Percentiles rank a stretch among this genome's conserved stretches.
Evolutionary conservation across 352 stramenopile genomes (phyloP).

Genomic region (Phytophthora pistaciae): DNA sequence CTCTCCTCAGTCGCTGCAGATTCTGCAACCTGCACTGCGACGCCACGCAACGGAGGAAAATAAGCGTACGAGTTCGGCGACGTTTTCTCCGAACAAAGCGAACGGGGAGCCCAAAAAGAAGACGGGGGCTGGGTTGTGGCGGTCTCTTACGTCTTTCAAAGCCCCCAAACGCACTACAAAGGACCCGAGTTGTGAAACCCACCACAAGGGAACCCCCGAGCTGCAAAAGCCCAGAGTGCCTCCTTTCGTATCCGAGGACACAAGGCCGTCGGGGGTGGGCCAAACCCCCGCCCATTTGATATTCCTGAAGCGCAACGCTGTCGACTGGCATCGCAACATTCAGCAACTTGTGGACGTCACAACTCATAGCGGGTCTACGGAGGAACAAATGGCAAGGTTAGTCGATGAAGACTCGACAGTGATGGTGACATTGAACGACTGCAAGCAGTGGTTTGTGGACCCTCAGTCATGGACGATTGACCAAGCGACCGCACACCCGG

Average conservation of each 20-base stretch:
- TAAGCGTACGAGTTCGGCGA: slow-evolving; percentile 12
- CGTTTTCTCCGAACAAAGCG: slow-evolving; percentile 10
- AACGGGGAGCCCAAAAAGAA: slow-evolving; percentile 33
- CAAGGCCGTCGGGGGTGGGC: slow-evolving; percentile 3
- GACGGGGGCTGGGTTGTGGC: slow-evolving; percentile 38
- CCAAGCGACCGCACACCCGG: slow-evolving; percentile 16
- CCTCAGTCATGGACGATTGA: slow-evolving; percentile 57
- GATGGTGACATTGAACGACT: slow-evolving; percentile 34
- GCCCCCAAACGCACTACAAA: slow-evolving; percentile 41
- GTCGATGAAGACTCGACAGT: slow-evolving; percentile 46
- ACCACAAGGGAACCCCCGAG: slow-evolving; percentile 19
- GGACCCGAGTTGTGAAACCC: slow-evolving; percentile 8
- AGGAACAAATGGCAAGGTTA: slow-evolving; percentile 38
- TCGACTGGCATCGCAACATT: slow-evolving; percentile 47
- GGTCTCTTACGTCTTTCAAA: slow-evolving; percentile 50
- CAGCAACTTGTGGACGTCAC: slow-evolving; percentile 24
- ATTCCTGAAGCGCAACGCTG: slow-evolving; percentile 47
- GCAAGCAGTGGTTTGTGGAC: slow-evolving; percentile 60
- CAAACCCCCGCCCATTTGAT: slow-evolving; percentile 21
- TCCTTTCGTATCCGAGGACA: slow-evolving; percentile 3
- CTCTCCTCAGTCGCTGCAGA: slow-evolving; percentile 15
- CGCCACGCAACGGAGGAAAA: slow-evolving; percentile 18
- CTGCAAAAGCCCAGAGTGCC: slow-evolving; percentile 16
- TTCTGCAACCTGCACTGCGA: slow-evolving; percentile 11
- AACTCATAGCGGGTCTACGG: slow-evolving; percentile 18